Conservation (phyloP, 1,139 yeast species). For the Dujonia santamariae region DNA sequence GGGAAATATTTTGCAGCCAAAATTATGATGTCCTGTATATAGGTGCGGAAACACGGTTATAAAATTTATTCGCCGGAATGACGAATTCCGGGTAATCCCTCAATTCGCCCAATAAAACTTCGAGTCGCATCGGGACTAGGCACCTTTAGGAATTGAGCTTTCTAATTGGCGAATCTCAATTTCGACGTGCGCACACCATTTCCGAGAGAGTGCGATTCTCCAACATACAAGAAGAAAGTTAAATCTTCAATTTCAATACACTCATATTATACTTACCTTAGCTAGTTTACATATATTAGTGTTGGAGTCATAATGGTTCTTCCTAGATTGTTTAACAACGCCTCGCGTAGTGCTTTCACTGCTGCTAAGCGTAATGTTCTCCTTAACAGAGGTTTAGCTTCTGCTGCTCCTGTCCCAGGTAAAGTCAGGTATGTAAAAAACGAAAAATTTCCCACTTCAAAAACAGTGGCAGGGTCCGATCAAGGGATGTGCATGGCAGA, state of each 20-base stretch:
- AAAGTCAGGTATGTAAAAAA: constrained; percentile 75
- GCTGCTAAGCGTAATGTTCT: constrained; percentile 82
- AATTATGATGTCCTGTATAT: too few relatives aligned
- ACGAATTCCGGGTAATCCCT: constrained; percentile 6
- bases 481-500: too few relatives aligned
- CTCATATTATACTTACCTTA: constrained; percentile 2
- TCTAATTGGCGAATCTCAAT: constrained; percentile 6
- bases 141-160: constrained; percentile 4
- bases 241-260: constrained; percentile 7
- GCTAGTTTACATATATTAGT: constrained; percentile 8
- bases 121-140: constrained; percentile 7
- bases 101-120: constrained; percentile 9
- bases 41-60: too few relatives aligned
- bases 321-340: constrained; percentile 89
- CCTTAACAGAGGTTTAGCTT: constrained; percentile 81
- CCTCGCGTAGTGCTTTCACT: constrained; percentile 86
- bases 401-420: constrained; percentile 83
- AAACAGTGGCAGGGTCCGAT: too few relatives aligned
- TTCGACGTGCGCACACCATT: constrained; percentile 8
- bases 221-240: constrained; percentile 8
- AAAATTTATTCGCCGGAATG: too few relatives aligned
- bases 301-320: constrained; percentile 49
- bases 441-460: not conserved
- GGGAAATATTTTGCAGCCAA: too few relatives aligned
- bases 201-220: constrained; percentile 9